A percentile compares a stretch with the other conserved stretches of the same genome.
These are phyloP conservation scores for Didymella sp. DNA, from an alignment of 2,329 filamentous ascomycete genomes.

Conservation along the genomic window DNA sequence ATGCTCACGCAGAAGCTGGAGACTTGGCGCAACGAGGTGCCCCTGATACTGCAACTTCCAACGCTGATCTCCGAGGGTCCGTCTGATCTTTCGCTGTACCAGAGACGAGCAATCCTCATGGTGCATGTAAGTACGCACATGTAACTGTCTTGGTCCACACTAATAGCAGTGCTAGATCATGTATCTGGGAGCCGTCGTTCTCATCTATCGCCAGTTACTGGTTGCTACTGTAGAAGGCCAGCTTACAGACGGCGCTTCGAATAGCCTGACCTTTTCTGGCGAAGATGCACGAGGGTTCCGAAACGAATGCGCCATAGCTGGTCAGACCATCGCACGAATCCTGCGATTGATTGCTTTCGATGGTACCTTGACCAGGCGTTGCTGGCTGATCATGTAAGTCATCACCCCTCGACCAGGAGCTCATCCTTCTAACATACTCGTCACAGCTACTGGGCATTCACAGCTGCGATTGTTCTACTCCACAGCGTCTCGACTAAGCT, in stretches of 20 bases:
- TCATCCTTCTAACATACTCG: background rate
- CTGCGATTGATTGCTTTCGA: conserved; percentile 44
- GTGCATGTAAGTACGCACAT: conserved; percentile 39
- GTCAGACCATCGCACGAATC: conserved; percentile 47
- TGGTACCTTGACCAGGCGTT: conserved; percentile 46
- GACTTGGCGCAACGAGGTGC: conserved; percentile 44
- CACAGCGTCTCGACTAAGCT: conserved; percentile 46
- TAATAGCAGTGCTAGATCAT: conserved; percentile 38
- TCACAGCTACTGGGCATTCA: conserved; percentile 48
- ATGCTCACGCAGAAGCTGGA: conserved; percentile 44
- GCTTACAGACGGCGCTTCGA: conserved; percentile 34
- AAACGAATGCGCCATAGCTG: conserved; percentile 45
- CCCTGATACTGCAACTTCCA: conserved; percentile 39
- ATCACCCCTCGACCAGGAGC: too few relatives aligned
- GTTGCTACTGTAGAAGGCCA: conserved; percentile 44
- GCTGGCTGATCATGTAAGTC: conserved; percentile 49
- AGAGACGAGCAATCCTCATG: conserved; percentile 48
- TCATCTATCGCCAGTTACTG: conserved; percentile 47
- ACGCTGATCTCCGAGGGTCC: conserved; percentile 37
- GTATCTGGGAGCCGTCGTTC: conserved; percentile 48
- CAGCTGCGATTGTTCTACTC: conserved; percentile 45
- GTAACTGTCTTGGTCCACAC: background rate
- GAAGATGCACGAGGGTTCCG: conserved; percentile 40
- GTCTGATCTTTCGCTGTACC: conserved; percentile 37
- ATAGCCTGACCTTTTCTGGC: conserved; percentile 32